Evolutionary conservation across 768 basidiomycete species (phyloP).

Genomic region (Leucocoprinus sp.): DNA sequence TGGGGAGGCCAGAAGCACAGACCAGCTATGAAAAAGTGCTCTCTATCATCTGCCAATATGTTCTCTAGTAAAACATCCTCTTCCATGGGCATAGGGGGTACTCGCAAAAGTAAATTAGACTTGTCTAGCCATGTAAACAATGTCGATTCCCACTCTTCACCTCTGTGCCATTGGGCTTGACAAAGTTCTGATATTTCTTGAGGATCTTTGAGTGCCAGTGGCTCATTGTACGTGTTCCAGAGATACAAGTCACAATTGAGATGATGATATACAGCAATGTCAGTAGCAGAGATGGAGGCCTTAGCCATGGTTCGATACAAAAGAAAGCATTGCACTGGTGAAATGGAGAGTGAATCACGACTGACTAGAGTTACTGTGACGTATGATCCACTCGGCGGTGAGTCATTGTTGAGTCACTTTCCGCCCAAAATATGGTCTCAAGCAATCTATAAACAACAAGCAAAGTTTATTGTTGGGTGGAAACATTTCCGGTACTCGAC

Average conservation of each 20-base stretch:
- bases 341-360: conserved; percentile 4
- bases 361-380: neutral
- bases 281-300: conserved; percentile 35
- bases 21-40: conserved; percentile 38
- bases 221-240: conserved; percentile 29
- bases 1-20: conserved; percentile 36
- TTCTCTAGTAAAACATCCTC: conserved; percentile 29
- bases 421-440: conserved; percentile 33
- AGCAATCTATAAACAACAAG: no score
- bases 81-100: conserved; percentile 28
- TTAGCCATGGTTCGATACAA: conserved; percentile 18
- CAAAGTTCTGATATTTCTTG: conserved; percentile 19
- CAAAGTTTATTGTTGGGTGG: no score
- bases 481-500: conserved; percentile 23
- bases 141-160: conserved; percentile 35
- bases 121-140: conserved; percentile 36
- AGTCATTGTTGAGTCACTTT: conserved; percentile 9
- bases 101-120: conserved; percentile 31
- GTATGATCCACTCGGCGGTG: neutral
- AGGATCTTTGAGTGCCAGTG: conserved; percentile 8
- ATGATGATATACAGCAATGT: conserved; percentile 38
- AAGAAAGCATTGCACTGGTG: neutral
- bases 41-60: conserved; percentile 33
- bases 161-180: conserved; percentile 34
- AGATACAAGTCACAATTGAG: conserved; percentile 39